Evolutionary conservation across 2,329 filamentous ascomycete genomes (phyloP).

Genomic region (Xylariaceae sp.): DNA sequence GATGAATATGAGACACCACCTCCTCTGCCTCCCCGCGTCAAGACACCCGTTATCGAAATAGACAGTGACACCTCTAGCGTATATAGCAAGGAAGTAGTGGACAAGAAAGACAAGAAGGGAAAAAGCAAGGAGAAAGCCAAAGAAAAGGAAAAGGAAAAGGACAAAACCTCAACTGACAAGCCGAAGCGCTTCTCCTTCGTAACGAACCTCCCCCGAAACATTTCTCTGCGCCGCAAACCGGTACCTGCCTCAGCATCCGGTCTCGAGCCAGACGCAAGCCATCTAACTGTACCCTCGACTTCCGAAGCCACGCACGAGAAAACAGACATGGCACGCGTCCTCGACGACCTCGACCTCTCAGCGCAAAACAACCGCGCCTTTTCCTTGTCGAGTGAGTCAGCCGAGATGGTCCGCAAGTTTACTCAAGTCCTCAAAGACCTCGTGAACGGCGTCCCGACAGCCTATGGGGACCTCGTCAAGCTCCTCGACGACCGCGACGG

Average conservation of each 20-base stretch:
- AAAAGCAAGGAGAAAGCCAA: slow-evolving; percentile 44
- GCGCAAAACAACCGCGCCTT: slow-evolving; percentile 87
- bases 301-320: slow-evolving; percentile 61
- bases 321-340: slow-evolving; percentile 76
- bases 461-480: slow-evolving; percentile 81
- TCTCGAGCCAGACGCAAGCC: slow-evolving; percentile 42
- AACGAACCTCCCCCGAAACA: slow-evolving; percentile 38
- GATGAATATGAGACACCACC: slow-evolving; percentile 56
- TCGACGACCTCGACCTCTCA: slow-evolving; percentile 83
- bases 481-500: slow-evolving; percentile 68
- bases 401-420: slow-evolving; percentile 82
- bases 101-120: slow-evolving; percentile 24
- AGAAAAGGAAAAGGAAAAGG: slow-evolving; percentile 39
- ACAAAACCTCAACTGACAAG: slow-evolving; percentile 28
- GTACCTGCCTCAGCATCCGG: slow-evolving; percentile 44
- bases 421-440: slow-evolving; percentile 91
- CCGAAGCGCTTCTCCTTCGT: slow-evolving; percentile 51
- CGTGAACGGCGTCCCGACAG: slow-evolving; percentile 89
- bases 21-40: slow-evolving; percentile 61
- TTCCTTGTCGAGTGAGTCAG: slow-evolving; percentile 81
- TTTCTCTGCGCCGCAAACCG: slow-evolving; percentile 40
- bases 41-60: slow-evolving; percentile 58
- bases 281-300: slow-evolving; percentile 42
- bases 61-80: slow-evolving; percentile 51
- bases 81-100: slow-evolving; percentile 36